Base-by-base conservation (phyloP, 1,284 basidiomycete species). In the Ganoderma lingzhi region DNA sequence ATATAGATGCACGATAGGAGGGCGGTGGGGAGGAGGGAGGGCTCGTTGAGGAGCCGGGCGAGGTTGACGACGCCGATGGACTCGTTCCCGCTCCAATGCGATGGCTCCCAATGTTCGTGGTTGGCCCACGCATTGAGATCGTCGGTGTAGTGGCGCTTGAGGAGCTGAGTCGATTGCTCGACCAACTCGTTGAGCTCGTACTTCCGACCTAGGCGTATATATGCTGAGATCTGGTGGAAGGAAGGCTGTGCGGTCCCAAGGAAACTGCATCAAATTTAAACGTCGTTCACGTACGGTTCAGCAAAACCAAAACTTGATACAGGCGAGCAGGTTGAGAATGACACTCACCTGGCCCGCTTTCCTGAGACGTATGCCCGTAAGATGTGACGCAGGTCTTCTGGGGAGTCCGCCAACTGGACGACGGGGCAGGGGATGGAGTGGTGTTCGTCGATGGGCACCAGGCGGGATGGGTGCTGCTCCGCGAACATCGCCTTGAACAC, bases 401-500 rank as follows among this genome's bases (percentile, higher is more conserved):
- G 39, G 2, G 45, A 48, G 23, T 71, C 67, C 8, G 42, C 17
- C 2, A 71, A n/a, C 9, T 45, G 15, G 9, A 69, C 45, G 23
- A 65, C 48, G 1, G 66, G 59, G 39, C 71, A 74, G 17, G 30
- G 15, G 37, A 44, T 62, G 41, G n/a, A 28, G 39, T 42, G 41
- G 41, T n/a, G 19, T 44, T 45, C 28, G 39, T 41, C 45, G 35
- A 6, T 32, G 2, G 23, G 14, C 12, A 30, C 3, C 14, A 23
- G n/a, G 41, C 41, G 15, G 9, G 58, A 41, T 41, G 35, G 12
- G 39, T 44, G 39, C 23, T 23, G n/a, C 48, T 12, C 48, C 10
- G 48, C 23, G 23, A 55, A 71, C 68, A 77, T 72, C 39, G 71
- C 73, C 62, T 82, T 82, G 77, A 93, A 92, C 19, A 93, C 83